Conservation (phyloP, 306 rosid genomes). For the Vigna angularis region DNA sequence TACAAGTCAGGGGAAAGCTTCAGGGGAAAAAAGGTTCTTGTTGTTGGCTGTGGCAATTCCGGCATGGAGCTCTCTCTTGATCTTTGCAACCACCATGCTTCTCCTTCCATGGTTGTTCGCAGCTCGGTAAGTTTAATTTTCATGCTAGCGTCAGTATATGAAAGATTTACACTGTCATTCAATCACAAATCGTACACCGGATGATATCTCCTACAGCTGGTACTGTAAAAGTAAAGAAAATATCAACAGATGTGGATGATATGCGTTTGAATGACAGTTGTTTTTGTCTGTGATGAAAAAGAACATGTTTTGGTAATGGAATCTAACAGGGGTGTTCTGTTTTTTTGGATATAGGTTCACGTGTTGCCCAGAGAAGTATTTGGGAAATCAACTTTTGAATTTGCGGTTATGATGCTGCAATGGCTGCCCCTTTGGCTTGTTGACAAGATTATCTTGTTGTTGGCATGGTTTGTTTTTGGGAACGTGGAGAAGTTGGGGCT, state of each 20-base stretch:
- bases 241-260: background rate
- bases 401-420: slow-evolving; percentile 67
- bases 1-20: slow-evolving; percentile 84
- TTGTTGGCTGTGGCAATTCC: slow-evolving; percentile 94
- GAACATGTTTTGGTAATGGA: slow-evolving; percentile 1
- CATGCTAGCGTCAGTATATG: background rate
- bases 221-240: background rate
- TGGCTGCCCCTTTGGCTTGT: slow-evolving; percentile 90
- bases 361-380: slow-evolving; percentile 80
- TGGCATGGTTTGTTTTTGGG: slow-evolving; percentile 76
- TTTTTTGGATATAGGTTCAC: slow-evolving; percentile 69
- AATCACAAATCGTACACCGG: background rate
- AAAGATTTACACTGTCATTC: background rate
- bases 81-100: slow-evolving; percentile 80
- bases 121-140: slow-evolving; percentile 63
- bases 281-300: background rate
- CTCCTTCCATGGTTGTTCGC: slow-evolving; percentile 80
- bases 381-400: slow-evolving; percentile 79
- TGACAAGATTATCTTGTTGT: slow-evolving; percentile 69
- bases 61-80: slow-evolving; percentile 97
- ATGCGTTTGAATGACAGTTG: background rate
- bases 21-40: slow-evolving; percentile 81
- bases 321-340: slow-evolving; percentile 56
- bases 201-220: background rate
- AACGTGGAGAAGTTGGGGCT: slow-evolving; percentile 73